phyloP scores from a whole-genome alignment of 257 asterid species.

The Dorcoceras hygrometricum region DNA sequence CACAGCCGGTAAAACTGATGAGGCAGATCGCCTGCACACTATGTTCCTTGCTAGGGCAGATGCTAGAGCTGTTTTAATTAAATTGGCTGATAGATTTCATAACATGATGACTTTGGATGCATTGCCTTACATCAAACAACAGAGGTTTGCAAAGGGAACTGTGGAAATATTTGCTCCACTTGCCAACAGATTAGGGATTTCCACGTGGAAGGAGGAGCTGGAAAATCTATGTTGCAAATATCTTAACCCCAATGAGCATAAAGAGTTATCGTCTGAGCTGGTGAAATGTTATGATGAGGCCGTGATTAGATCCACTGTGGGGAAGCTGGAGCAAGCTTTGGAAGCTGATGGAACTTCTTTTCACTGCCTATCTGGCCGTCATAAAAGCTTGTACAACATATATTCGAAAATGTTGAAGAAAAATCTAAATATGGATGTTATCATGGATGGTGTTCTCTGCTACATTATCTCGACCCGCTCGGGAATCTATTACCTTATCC shows the following conservation, averaged over 20 bases:
- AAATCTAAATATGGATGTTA: too few species aligned
- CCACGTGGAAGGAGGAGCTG: constrained; percentile 87
- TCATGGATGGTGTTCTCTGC: too few species aligned
- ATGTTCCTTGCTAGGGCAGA: constrained; percentile 99
- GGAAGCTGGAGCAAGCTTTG: constrained; percentile 69
- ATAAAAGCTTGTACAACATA: constrained; percentile 89
- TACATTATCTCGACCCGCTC: too few species aligned
- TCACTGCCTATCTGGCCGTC: constrained; percentile 72
- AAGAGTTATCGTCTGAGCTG: constrained; percentile 68
- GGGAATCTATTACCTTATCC: too few species aligned
- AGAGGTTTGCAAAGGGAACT: constrained; percentile 93
- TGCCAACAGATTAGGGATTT: constrained; percentile 91
- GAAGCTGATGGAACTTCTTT: constrained; percentile 50
- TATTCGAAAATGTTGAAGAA: constrained; percentile 86
- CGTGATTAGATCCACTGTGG: constrained; percentile 54
- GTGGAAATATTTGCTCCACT: constrained; percentile 91
- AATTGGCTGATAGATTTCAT: constrained; percentile 96
- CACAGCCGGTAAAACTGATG: constrained; percentile 82
- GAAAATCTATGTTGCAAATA: constrained; percentile 81
- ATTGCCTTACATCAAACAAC: constrained; percentile 67
- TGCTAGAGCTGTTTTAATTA: constrained; percentile 90
- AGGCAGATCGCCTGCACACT: constrained; percentile 92
- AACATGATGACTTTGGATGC: constrained; percentile 93
- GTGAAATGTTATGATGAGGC: constrained; percentile 62
- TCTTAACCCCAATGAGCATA: constrained; percentile 71